Evolutionary conservation across 129 eudicot species (phyloP).

Genomic region (Scalesia atractyloides): DNA sequence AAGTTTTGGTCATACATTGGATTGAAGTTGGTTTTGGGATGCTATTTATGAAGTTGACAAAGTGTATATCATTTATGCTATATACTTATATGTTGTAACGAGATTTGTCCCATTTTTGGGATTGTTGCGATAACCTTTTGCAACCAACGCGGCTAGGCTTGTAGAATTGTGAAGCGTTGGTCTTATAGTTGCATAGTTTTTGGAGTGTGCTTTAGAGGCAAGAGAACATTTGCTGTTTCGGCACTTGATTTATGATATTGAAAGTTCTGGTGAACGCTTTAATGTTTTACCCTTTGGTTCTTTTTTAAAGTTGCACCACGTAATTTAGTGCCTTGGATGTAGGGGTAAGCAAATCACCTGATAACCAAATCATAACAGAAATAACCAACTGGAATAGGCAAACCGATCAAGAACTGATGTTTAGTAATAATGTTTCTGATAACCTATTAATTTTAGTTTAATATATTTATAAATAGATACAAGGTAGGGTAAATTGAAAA

Average conservation of each 20-base stretch:
- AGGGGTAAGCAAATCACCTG: too few species aligned
- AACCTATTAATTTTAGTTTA: too few species aligned
- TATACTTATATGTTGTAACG: slow-evolving; percentile 18
- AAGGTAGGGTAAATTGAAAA: too few species aligned
- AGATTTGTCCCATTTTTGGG: slow-evolving; percentile 7
- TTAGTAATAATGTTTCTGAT: too few species aligned
- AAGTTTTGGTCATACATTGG: slow-evolving; percentile 21
- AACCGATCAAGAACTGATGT: too few species aligned
- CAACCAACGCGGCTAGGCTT: slow-evolving; percentile 17
- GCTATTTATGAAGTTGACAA: slow-evolving; percentile 7
- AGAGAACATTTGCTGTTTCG: slow-evolving; percentile 9
- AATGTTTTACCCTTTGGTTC: too few species aligned
- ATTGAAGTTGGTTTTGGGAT: slow-evolving; percentile 11
- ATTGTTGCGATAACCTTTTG: slow-evolving; percentile 23
- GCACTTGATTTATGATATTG: slow-evolving; percentile 9
- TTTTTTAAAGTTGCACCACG: too few species aligned
- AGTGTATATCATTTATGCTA: slow-evolving; percentile 13
- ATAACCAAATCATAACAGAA: too few species aligned
- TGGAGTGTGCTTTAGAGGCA: slow-evolving; percentile 9
- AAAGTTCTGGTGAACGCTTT: neutral
- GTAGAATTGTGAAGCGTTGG: slow-evolving; percentile 17
- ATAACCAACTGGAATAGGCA: too few species aligned
- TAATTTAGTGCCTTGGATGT: too few species aligned
- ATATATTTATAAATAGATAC: too few species aligned
- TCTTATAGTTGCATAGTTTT: slow-evolving; percentile 27